These are phyloP conservation scores for Scytalidium lignicola DNA, from an alignment of 2,329 filamentous ascomycete genomes.

Conservation along the genomic window DNA sequence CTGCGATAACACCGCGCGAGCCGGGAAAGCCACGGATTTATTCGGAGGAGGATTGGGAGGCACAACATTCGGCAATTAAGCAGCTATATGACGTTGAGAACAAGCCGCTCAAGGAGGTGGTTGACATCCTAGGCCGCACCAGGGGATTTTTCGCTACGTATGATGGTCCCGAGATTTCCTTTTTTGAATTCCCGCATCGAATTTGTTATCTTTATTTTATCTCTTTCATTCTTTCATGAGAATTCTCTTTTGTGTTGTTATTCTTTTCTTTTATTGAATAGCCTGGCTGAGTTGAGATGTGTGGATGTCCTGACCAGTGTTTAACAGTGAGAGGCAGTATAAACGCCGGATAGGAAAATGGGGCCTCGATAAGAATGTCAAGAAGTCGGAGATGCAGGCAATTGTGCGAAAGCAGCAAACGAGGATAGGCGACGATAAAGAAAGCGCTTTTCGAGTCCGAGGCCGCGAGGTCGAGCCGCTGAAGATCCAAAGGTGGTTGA, in stretches of 20 bases:
- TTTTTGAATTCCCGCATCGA: no score
- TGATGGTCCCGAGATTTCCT: no score
- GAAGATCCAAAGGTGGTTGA: conserved; percentile 7
- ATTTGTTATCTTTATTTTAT: conserved; percentile 37
- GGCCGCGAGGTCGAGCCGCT: not conserved
- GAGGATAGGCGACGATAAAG: conserved; percentile 1
- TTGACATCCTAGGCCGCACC: conserved; percentile 1
- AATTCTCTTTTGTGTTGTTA: no score
- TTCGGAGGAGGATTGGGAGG: conserved; percentile 4
- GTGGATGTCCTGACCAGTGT: not conserved
- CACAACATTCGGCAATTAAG: conserved; percentile 1
- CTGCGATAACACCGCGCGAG: not conserved
- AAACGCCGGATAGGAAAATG: conserved; percentile 9
- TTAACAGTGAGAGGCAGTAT: conserved; percentile 7
- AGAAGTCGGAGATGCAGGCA: conserved; percentile 3
- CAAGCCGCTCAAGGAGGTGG: conserved; percentile 5
- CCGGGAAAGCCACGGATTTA: not conserved
- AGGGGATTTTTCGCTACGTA: not conserved
- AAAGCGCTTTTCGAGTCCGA: conserved; percentile 6
- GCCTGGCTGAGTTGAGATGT: not conserved
- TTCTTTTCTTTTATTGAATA: conserved; percentile 19
- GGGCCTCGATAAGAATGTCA: conserved; percentile 7
- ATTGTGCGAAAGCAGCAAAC: conserved; percentile 6
- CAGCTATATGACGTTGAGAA: conserved; percentile 3
- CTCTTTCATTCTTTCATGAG: conserved; percentile 28